A percentile compares a stretch with the other conserved stretches of the same genome.
phyloP scores from a whole-genome alignment of 2,329 filamentous ascomycete genomes.

The Cercospora sojina region DNA sequence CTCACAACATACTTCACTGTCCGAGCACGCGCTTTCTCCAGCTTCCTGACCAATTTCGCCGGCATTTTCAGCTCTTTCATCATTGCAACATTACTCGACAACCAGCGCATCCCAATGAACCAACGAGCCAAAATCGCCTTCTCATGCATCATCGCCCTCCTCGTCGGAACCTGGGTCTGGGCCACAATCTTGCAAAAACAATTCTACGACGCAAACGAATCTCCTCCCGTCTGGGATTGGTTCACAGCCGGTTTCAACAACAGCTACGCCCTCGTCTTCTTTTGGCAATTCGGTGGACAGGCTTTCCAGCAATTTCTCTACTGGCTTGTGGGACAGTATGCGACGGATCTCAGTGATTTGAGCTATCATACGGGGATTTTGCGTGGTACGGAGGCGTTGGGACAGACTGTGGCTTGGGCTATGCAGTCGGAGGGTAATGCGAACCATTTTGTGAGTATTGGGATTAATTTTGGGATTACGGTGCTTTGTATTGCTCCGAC shows the following conservation, averaged over 20 bases:
- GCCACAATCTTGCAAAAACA: conserved; percentile 20
- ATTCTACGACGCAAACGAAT: conserved; percentile 1
- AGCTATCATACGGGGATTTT: conserved; percentile 10
- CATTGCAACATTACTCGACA: conserved; percentile 22
- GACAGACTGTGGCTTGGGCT: conserved; percentile 16
- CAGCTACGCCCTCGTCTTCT: conserved; percentile 12
- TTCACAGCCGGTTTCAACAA: conserved; percentile 12
- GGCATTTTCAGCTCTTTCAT: conserved; percentile 16
- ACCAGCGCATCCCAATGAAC: conserved; percentile 14
- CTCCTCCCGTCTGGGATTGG: conserved; percentile 13
- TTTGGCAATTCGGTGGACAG: conserved; percentile 15
- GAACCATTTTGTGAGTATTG: conserved; percentile 15
- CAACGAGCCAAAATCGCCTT: conserved; percentile 30
- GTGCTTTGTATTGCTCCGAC: conserved; percentile 11
- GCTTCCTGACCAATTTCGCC: conserved; percentile 46
- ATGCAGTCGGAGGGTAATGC: conserved; percentile 14
- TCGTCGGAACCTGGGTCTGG: conserved; percentile 25
- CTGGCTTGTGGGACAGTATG: conserved; percentile 14
- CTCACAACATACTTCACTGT: conserved; percentile 50
- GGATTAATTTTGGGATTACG: conserved; percentile 12
- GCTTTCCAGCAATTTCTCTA: conserved; percentile 16
- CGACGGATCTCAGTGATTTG: conserved; percentile 10
- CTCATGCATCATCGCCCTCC: conserved; percentile 15
- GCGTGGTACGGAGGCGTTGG: conserved; percentile 9
- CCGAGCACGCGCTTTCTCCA: conserved; percentile 46